A percentile compares a stretch with the other conserved stretches of the same genome.
These are phyloP conservation scores for Pleurotus salmoneostramineus DNA, from an alignment of 768 basidiomycete genomes.

Conservation along the genomic window DNA sequence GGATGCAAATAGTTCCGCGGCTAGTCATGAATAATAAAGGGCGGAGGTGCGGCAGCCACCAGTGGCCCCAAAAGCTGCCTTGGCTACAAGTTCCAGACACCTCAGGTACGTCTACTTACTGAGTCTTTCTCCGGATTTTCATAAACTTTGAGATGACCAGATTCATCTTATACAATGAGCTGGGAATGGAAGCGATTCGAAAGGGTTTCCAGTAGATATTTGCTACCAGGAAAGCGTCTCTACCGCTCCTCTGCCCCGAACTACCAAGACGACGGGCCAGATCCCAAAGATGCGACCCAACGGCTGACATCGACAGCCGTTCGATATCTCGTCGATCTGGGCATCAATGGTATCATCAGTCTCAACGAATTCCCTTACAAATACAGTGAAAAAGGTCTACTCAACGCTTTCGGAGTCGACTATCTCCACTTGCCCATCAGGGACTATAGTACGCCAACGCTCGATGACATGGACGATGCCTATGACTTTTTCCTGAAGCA, in stretches of 20 bases:
- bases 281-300: slow-evolving; percentile 10
- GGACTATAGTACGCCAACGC: slow-evolving; percentile 17
- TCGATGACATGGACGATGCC: slow-evolving; percentile 14
- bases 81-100: too few species aligned
- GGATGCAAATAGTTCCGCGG: too few species aligned
- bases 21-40: too few species aligned
- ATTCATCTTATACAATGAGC: background rate
- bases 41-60: too few species aligned
- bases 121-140: background rate
- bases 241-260: slow-evolving; percentile 19
- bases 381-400: slow-evolving; percentile 3
- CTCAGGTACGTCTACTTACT: too few species aligned
- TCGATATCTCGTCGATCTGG: slow-evolving; percentile 9
- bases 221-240: slow-evolving; percentile 12
- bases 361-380: slow-evolving; percentile 15
- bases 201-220: slow-evolving; percentile 8
- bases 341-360: slow-evolving; percentile 19
- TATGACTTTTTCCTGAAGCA: slow-evolving; percentile 12
- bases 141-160: background rate
- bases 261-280: slow-evolving; percentile 9
- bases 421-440: slow-evolving; percentile 16
- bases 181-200: slow-evolving; percentile 14
- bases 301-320: slow-evolving; percentile 12
- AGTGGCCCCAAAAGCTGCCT: too few species aligned
- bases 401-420: slow-evolving; percentile 10